Base-by-base conservation (phyloP, 495 filamentous ascomycete species). In the Acidiella bohemica region DNA sequence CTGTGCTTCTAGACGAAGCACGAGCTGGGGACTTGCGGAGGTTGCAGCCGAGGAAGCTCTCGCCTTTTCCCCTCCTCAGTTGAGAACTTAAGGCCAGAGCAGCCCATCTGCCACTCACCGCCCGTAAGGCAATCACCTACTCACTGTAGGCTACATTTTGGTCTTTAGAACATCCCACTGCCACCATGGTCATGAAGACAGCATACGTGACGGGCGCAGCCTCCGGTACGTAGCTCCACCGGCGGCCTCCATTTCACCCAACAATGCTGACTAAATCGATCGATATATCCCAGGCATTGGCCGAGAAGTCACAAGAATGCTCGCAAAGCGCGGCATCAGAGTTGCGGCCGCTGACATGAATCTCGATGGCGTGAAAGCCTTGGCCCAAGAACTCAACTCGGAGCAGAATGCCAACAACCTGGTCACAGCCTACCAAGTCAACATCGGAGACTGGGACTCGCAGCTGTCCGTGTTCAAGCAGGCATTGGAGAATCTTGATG, bases 211-310 rank as follows among this genome's bases (percentile, higher is more conserved):
- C 44, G 22, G 44, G 44, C 22, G 36, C 21, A 8, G 36, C 36
- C 14, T 39, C 34, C 5, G n/a, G n/a, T n/a, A n/a, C n/a, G n/a
- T n/a, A n/a, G n/a, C n/a, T n/a, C n/a, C n/a, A n/a, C n/a, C n/a
- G n/a, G n/a, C n/a, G n/a, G n/a, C n/a, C n/a, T n/a, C n/a, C n/a
- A n/a, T 20, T 8, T 34, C 5, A 20, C 32, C 12, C 4, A 18
- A 34, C 34, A 37, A 26, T 24, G 18, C 18, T 16, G 10, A n/a
- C 23, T 22, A 18, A 23, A 17, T 24, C 23, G 23, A 37, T 39
- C 46, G 49, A 22, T 46, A 46, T n/a, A 46, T 46, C 7, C 39
- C 31, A 19, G 52, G 52, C 31, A 55, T 55, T 14, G 52, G 44
- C 10, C 40, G 14, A 4, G 50, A 48, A 16, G 44, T 53, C 3